phyloP scores from a whole-genome alignment of 2,329 filamentous ascomycete genomes.

The Alternaria gansuensis region DNA sequence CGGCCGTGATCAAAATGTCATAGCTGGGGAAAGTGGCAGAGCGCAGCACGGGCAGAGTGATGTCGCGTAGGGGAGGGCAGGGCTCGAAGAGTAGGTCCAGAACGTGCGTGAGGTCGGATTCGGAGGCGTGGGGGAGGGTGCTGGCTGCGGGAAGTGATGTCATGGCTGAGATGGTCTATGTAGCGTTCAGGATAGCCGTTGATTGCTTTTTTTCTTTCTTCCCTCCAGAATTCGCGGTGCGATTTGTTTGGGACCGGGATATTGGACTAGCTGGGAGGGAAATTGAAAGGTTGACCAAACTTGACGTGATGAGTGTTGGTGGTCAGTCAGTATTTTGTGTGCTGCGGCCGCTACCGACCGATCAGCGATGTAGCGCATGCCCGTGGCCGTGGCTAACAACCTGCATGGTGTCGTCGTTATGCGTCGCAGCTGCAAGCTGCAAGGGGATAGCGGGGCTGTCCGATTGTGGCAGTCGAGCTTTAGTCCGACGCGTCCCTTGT shows the following conservation, averaged over 20 bases:
- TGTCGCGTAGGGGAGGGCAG: constrained; percentile 74
- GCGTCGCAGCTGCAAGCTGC: constrained; percentile 34
- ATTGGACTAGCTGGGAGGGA: neutral
- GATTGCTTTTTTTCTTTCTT: constrained; percentile 3
- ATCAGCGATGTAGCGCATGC: constrained; percentile 15
- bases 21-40: constrained; percentile 72
- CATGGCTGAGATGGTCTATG: constrained; percentile 26
- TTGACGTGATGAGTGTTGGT: neutral
- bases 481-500: constrained; percentile 12
- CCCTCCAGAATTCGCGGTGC: neutral
- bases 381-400: neutral
- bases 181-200: constrained; percentile 2
- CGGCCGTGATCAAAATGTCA: constrained; percentile 70
- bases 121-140: constrained; percentile 65
- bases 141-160: constrained; percentile 66
- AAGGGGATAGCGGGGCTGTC: constrained; percentile 31
- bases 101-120: constrained; percentile 63
- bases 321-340: neutral
- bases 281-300: neutral
- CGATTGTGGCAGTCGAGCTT: constrained; percentile 3
- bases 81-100: constrained; percentile 89
- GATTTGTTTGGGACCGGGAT: constrained; percentile 11
- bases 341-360: constrained; percentile 42
- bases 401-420: constrained; percentile 13
- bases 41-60: constrained; percentile 74